Base-by-base conservation (phyloP, 805 yeast genomes). In the Candida schatavii region DNA sequence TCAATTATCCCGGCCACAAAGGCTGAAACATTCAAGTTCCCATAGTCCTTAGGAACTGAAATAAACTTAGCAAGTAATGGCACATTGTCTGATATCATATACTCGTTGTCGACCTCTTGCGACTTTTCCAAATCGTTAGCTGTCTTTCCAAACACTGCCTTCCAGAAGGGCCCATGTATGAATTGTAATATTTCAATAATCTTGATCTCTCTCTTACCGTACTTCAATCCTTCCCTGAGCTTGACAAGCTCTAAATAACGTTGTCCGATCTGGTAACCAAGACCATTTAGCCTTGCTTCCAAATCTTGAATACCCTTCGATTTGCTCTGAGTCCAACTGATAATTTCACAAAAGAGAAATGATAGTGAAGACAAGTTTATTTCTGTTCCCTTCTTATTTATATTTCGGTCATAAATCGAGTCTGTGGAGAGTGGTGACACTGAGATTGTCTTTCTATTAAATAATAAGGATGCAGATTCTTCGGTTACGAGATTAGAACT, bases 1-100 rank as follows among this genome's bases (percentile, higher is more conserved):
- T 88, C 96, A 31, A 88, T 73, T 13, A 88, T 74, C 0, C 96
- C 96, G 0, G 95, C 96, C 1, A 83, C 78, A 56, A 85, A 86
- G 0, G 96, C 90, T 13, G 84, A 81, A 55, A 93, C 85, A 55
- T 85, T 86, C 53, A 88, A 71, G 47, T 81, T 81, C 9, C 85
- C 81, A 55, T 83, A 80, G 48, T 88, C 95, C 50, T 77, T 79
- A 2, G 96, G 96, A 3, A 85, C 82, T 23, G 86, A 79, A 9
- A 88, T 79, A 55, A 73, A 88, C 51, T 77, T 78, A n/a, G 86
- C 73, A 30, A 88, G 70, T 35, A 85, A 51, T 4, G 96, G 96
- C 11, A 70, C 59, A 51, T 82, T 78, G 57, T 88, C 96, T 14
- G 80, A 80, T 45, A 88, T 85, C 95, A 88, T 87, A 51, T 72